These are phyloP conservation scores for Lasiosphaeriaceae sp. DNA, from an alignment of 495 filamentous ascomycete species.

Conservation along the genomic window DNA sequence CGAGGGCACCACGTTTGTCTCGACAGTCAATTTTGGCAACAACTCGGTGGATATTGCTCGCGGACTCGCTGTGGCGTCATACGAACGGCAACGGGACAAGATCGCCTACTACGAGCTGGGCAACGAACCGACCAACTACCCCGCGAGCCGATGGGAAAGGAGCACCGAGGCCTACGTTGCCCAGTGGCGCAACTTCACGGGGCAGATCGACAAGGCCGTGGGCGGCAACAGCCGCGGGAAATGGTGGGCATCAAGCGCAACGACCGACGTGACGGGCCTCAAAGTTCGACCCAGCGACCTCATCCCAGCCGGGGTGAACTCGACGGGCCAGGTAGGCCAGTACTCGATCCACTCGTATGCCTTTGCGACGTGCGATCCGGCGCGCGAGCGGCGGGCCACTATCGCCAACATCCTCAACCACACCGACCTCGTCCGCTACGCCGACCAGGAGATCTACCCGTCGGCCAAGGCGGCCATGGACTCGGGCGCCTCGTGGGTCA, in stretches of 20 bases:
- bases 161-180: constrained; percentile 18
- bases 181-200: constrained; percentile 16
- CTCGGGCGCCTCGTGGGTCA: constrained; percentile 11
- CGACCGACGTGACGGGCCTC: constrained; percentile 18
- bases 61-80: constrained; percentile 13
- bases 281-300: constrained; percentile 18
- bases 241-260: constrained; percentile 20
- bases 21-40: constrained; percentile 24
- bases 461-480: constrained; percentile 16
- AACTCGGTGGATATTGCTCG: constrained; percentile 15
- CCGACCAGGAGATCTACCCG: constrained; percentile 20
- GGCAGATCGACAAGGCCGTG: constrained; percentile 6
- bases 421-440: constrained; percentile 18
- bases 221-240: constrained; percentile 4
- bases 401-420: constrained; percentile 26
- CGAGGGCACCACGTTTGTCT: constrained; percentile 17
- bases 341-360: constrained; percentile 33
- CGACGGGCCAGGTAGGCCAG: constrained; percentile 17
- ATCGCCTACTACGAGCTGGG: constrained; percentile 23
- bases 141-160: constrained; percentile 14
- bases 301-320: constrained; percentile 22
- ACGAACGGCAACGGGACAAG: constrained; percentile 14
- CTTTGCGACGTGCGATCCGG: constrained; percentile 30
- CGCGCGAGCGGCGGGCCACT: constrained; percentile 21
- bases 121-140: constrained; percentile 25